Evolutionary conservation across 2,329 filamentous ascomycete species (phyloP).

Genomic region (Aspergillus hiratsukae): DNA sequence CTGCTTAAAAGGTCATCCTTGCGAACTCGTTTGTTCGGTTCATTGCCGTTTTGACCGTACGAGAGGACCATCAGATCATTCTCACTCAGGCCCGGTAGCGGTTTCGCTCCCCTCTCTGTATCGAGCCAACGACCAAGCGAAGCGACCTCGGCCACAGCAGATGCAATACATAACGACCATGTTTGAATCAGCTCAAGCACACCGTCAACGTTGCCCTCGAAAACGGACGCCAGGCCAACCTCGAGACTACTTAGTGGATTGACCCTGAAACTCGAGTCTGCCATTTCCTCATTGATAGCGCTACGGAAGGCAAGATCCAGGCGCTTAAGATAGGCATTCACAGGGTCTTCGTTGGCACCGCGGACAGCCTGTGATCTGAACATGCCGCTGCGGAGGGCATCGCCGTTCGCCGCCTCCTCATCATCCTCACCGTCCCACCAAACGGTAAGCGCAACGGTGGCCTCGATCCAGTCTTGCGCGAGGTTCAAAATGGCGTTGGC

Average conservation of each 20-base stretch:
- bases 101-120: conserved; percentile 49
- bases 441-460: conserved; percentile 71
- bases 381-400: conserved; percentile 17
- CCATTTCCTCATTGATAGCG: conserved; percentile 60
- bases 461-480: conserved; percentile 89
- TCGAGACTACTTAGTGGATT: conserved; percentile 73
- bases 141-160: conserved; percentile 76
- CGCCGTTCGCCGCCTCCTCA: conserved; percentile 32
- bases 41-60: conserved; percentile 55
- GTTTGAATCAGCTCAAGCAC: conserved; percentile 68
- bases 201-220: conserved; percentile 76
- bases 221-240: conserved; percentile 73
- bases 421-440: conserved; percentile 89
- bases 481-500: conserved; percentile 69
- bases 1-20: conserved; percentile 74
- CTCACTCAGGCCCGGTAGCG: conserved; percentile 65
- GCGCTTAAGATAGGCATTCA: conserved; percentile 68
- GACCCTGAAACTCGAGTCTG: conserved; percentile 61
- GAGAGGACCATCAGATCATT: conserved; percentile 83
- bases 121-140: conserved; percentile 80
- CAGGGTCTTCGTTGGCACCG: conserved; percentile 49
- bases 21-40: conserved; percentile 48
- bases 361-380: conserved; percentile 36
- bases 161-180: conserved; percentile 76
- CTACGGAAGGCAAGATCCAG: conserved; percentile 65